Conservation (phyloP, 805 yeast species). For the Saccharomyces mikatae region DNA sequence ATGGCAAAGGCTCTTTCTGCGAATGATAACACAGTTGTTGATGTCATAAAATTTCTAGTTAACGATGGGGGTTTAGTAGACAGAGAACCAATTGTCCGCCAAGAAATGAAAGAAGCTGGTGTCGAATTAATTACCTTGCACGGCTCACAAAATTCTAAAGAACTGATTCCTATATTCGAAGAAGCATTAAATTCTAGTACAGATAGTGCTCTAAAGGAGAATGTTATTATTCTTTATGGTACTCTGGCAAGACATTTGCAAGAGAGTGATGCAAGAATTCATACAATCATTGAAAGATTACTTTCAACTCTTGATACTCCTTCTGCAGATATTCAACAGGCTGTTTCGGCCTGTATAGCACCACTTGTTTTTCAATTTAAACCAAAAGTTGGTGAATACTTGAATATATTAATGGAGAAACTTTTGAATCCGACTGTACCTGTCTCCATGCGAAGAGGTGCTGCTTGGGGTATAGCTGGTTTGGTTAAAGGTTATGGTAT, state of each 20-base stretch:
- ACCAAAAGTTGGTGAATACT: slow-evolving; percentile 42
- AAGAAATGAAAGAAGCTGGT: slow-evolving; percentile 87
- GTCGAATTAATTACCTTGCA: slow-evolving; percentile 56
- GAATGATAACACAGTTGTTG: slow-evolving; percentile 36
- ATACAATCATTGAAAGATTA: slow-evolving; percentile 57
- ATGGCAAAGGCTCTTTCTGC: slow-evolving; percentile 41
- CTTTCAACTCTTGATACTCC: slow-evolving; percentile 75
- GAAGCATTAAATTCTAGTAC: slow-evolving; percentile 36
- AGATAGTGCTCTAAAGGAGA: slow-evolving; percentile 54
- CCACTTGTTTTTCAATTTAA: slow-evolving; percentile 63
- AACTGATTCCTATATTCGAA: slow-evolving; percentile 76
- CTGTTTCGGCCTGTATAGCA: slow-evolving; percentile 78
- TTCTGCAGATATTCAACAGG: slow-evolving; percentile 82
- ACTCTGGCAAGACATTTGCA: slow-evolving; percentile 80
- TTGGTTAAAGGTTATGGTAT: slow-evolving; percentile 86
- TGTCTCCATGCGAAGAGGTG: slow-evolving; percentile 68
- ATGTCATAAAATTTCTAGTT: slow-evolving; percentile 56
- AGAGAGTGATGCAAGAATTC: slow-evolving; percentile 56
- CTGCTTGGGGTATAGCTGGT: slow-evolving; percentile 95
- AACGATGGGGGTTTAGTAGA: slow-evolving; percentile 66
- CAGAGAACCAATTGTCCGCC: slow-evolving; percentile 60
- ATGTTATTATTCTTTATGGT: slow-evolving; percentile 82
- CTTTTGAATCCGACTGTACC: slow-evolving; percentile 40
- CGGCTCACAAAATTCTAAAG: slow-evolving; percentile 63
- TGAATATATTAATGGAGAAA: slow-evolving; percentile 51